These are phyloP conservation scores for Saturnispora sekii DNA, from an alignment of 805 yeast species.

Conservation along the genomic window DNA sequence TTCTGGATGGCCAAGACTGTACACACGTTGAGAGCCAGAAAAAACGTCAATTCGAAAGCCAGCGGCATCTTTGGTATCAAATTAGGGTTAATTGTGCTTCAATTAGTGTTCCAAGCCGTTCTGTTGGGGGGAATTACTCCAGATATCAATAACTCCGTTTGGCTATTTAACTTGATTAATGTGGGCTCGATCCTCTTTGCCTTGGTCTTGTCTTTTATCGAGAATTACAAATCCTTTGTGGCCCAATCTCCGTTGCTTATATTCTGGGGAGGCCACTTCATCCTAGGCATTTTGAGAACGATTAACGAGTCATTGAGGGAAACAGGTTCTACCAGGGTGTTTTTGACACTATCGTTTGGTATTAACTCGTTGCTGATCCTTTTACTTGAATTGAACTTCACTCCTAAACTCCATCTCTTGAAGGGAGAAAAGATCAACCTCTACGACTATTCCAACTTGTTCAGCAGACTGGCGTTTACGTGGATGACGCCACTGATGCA, in stretches of 20 bases:
- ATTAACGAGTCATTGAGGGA: constrained; percentile 32
- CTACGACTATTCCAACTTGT: constrained; percentile 39
- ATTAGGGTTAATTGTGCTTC: constrained; percentile 30
- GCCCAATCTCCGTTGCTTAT: constrained; percentile 61
- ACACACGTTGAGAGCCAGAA: constrained; percentile 24
- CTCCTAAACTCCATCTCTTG: constrained; percentile 25
- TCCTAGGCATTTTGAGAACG: constrained; percentile 39
- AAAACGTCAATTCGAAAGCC: constrained; percentile 21
- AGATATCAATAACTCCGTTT: constrained; percentile 12
- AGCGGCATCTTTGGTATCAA: constrained; percentile 36
- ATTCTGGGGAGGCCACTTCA: constrained; percentile 58
- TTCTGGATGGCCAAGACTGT: constrained; percentile 31
- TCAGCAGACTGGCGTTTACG: constrained; percentile 41
- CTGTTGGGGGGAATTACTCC: constrained; percentile 13
- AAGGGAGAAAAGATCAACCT: constrained; percentile 32
- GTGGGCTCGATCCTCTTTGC: constrained; percentile 41
- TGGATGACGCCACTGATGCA: constrained; percentile 56
- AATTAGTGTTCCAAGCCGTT: constrained; percentile 29
- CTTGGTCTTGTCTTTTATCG: constrained; percentile 53
- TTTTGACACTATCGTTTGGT: constrained; percentile 18
- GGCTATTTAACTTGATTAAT: constrained; percentile 25
- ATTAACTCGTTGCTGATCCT: constrained; percentile 35
- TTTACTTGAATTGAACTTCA: constrained; percentile 34
- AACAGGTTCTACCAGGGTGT: constrained; percentile 24
- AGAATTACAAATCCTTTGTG: constrained; percentile 53